Conservation (phyloP, 345 rosid genomes). For the Corchorus capsularis region DNA sequence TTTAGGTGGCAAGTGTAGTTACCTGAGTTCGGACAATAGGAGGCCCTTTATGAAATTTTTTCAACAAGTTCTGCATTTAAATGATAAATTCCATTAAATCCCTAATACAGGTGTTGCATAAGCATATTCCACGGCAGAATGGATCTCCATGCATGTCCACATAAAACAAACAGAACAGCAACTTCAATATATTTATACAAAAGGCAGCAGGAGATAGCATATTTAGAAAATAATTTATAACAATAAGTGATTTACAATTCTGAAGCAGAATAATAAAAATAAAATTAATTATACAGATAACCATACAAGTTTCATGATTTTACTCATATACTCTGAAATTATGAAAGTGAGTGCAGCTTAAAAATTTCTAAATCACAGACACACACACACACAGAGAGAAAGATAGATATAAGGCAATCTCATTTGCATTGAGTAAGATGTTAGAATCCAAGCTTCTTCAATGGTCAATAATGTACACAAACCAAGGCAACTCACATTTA, state of each 20-base stretch:
- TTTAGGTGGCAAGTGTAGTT: conserved; percentile 21
- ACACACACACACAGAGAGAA: too few relatives aligned
- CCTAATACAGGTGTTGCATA: neutral
- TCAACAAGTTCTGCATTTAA: conserved; percentile 74
- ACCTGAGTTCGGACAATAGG: conserved; percentile 99
- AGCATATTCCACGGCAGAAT: neutral
- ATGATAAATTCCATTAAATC: conserved; percentile 25
- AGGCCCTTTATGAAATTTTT: conserved; percentile 95
- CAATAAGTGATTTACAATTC: neutral
- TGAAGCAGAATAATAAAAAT: neutral
- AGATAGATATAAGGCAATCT: neutral
- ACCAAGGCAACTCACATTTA: conserved; percentile 57
- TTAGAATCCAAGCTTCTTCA: conserved; percentile 15
- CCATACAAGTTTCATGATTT: neutral
- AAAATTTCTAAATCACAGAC: too few relatives aligned
- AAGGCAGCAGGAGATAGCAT: neutral
- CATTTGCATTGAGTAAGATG: neutral
- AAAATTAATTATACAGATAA: neutral
- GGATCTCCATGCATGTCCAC: neutral
- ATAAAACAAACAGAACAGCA: conserved; percentile 6
- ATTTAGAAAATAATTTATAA: neutral
- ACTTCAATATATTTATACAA: neutral
- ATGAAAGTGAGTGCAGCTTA: neutral
- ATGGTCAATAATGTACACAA: conserved; percentile 8
- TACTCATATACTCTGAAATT: neutral